Evolutionary conservation across 306 rosid species (phyloP).

Genomic region (Luffa aegyptiaca): DNA sequence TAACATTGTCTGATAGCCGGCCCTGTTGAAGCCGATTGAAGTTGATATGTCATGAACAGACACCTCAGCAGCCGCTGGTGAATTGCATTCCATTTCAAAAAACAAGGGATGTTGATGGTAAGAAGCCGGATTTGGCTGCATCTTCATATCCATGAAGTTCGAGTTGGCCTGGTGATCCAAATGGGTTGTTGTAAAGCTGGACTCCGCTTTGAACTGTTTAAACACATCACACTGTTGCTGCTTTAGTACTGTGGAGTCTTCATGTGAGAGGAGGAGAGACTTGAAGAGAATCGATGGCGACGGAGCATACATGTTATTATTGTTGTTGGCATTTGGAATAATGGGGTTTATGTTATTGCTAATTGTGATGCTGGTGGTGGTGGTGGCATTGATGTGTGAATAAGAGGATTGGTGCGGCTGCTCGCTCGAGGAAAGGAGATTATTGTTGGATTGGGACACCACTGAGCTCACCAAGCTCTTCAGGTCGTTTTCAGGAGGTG

Average conservation of each 20-base stretch:
- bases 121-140: background rate
- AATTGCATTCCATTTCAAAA: constrained; percentile 23
- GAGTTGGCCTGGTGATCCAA: constrained; percentile 19
- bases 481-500: constrained; percentile 11
- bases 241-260: constrained; percentile 14
- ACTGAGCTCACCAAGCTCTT: background rate
- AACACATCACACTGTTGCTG: constrained; percentile 16
- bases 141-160: constrained; percentile 19
- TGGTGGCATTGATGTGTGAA: background rate
- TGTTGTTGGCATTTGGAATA: background rate
- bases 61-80: constrained; percentile 12
- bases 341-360: background rate
- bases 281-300: constrained; percentile 26
- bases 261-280: constrained; percentile 30
- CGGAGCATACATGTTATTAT: background rate
- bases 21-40: constrained; percentile 22
- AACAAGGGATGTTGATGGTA: constrained; percentile 14
- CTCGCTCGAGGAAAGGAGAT: background rate
- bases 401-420: background rate
- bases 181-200: constrained; percentile 19
- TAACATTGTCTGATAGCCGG: constrained; percentile 14
- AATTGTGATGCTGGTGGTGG: background rate
- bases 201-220: constrained; percentile 27
- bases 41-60: constrained; percentile 23
- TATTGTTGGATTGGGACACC: constrained; percentile 8